These are phyloP conservation scores for Paramecium octaurelia DNA, from an alignment of 73 alveolate genomes.

Conservation along the genomic window DNA sequence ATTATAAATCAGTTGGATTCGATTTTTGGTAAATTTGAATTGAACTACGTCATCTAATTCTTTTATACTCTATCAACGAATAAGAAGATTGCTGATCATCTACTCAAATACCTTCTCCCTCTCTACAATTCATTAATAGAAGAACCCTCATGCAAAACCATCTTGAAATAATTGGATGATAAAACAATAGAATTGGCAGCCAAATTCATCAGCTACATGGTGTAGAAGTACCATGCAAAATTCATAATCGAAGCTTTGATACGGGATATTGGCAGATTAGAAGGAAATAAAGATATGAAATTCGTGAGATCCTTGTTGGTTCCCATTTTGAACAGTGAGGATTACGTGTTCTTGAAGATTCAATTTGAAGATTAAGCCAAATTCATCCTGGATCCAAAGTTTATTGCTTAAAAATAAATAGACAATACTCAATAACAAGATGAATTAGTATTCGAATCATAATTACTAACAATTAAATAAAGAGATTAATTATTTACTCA, in stretches of 20 bases:
- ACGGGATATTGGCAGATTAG: background rate
- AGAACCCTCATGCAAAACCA: background rate
- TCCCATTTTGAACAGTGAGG: constrained; percentile 6
- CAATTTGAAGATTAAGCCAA: background rate
- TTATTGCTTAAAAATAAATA: background rate
- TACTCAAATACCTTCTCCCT: background rate
- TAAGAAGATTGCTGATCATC: background rate
- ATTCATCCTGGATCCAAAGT: constrained; percentile 20
- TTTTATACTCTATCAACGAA: constrained; percentile 4
- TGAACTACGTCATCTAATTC: background rate
- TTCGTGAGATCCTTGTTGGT: background rate
- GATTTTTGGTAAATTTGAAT: background rate
- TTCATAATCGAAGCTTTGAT: background rate
- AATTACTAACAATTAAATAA: background rate
- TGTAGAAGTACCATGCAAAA: background rate
- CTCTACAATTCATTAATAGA: background rate
- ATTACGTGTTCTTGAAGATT: background rate
- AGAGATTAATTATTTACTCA: background rate
- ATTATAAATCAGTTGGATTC: background rate
- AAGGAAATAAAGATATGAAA: background rate
- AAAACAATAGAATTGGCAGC: background rate
- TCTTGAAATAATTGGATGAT: constrained; percentile 7
- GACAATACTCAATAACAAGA: background rate
- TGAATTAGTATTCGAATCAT: background rate
- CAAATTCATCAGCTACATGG: background rate